Base-by-base conservation (phyloP, 768 basidiomycete species). In the Pulveroboletus sp. region DNA sequence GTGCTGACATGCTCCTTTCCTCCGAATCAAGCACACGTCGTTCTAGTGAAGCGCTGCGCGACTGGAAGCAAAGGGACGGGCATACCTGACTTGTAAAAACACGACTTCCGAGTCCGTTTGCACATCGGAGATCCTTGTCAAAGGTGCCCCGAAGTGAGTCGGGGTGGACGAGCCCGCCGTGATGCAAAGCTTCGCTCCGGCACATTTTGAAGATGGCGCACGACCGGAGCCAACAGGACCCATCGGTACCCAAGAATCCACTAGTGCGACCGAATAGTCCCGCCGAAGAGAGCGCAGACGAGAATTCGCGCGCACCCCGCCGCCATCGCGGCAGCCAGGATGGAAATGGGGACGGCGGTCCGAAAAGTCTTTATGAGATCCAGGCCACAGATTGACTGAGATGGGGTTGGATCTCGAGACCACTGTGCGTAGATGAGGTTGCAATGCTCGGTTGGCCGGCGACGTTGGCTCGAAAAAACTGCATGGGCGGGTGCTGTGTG, bases 321-420 rank as follows among this genome's bases (percentile, higher is more conserved):
- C 47, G 62, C 60, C 62, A 49, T 64, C 62, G 60, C 55, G 43
- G 62, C 59, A 55, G 59, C 9, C 32, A 52, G 40, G 43, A 57
- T 57, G 51, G 51, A 61, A 45, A 63, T 64, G 47, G 43, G 43
- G 35, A 42, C 51, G n/a, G 33, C 27, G 27, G 27, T 11, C n/a
- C 37, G 20, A 36, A 17, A 49, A 51, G 44, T n/a, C 50, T 40
- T 21, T 40, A 45, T 25, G 41, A 45, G 14, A 48, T 47, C 19
- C 34, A 44, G 38, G 21, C 33, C 21, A 43, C 35, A 57, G 55
- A 61, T 57, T 50, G 27, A 34, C 47, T 51, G 58, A 55, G 47
- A 48, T 34, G 41, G 50, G 32, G 50, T 43, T 44, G 31, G 59
- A 64, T 62, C 60, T 43, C 31, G 23, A 14, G 24, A 19, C 10